Evolutionary conservation across 139 green algal genomes (phyloP), one percentile per base, ranked within the genome.

Genomic region (Penium margaritaceum): DNA sequence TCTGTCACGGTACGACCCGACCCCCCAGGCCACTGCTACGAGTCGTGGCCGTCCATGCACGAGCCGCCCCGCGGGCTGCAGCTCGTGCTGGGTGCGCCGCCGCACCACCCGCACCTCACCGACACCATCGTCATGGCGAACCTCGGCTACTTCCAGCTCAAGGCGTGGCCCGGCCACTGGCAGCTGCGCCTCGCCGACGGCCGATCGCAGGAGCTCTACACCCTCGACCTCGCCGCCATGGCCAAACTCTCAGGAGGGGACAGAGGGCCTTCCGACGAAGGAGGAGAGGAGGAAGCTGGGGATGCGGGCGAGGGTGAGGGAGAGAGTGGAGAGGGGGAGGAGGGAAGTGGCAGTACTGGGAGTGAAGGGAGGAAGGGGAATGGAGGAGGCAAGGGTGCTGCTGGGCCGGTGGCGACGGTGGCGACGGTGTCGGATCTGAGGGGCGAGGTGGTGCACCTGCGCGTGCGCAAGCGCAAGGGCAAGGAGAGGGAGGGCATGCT

Each of bases 141-240:
- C 83, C 82, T 98, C 61, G 94, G 93, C 32, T 99, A 99, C 87
- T 99, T 97, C 79, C 94, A 99, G 86, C 87, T 98, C 30, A 95
- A 97, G 82, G 82, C 87, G 0, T 44, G 54, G 12, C 89, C 89
- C n/a, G 90, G 90, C 5, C 62, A 87, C 37, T 96, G 87, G 85
- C 44, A 75, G 2, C 70, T 92, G 60, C 57, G 71, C 36, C 84
- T 93, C 36, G 90, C 89, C 7, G 85, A 86, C 27, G 88, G 88
- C 34, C 39, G 70, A 30, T 70, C 54, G n/a, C 24, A 43, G 34
- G 70, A 80, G 21, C 69, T 90, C 35, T 85, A 84, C 71, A 71
- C 30, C 6, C 46, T 81, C 6, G n/a, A n/a, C n/a, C n/a, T n/a
- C n/a, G n/a, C n/a, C n/a, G n/a, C n/a, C n/a, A n/a, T n/a, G n/a